A percentile compares a stretch with the other conserved stretches of the same genome.
Conservation (phyloP, 202 grass and related monocot genomes). For the Musa balbisiana region DNA sequence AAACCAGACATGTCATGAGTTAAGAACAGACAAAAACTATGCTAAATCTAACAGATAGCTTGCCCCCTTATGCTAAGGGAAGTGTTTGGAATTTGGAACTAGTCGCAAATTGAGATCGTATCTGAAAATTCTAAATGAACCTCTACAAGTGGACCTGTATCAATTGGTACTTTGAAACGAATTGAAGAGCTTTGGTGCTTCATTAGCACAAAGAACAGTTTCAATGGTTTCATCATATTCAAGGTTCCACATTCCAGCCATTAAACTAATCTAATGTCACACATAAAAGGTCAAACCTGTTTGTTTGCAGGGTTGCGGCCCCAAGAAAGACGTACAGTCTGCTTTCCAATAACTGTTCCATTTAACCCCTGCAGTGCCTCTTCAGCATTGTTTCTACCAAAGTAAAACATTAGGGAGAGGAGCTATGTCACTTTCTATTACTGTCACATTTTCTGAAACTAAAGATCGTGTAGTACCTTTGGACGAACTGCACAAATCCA, state of each 20-base stretch:
- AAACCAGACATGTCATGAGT: neutral
- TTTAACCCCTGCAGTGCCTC: constrained; percentile 69
- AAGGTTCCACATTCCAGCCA: too few relatives aligned
- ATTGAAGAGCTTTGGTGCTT: neutral
- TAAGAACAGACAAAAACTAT: neutral
- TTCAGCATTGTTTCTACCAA: constrained; percentile 61
- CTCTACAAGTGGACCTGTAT: too few relatives aligned
- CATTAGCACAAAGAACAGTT: too few relatives aligned
- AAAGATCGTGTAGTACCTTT: constrained; percentile 40
- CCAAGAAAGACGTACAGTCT: constrained; percentile 70
- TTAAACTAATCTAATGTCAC: neutral
- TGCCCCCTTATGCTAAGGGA: too few relatives aligned
- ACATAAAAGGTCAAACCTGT: constrained; percentile 32
- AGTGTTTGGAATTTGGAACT: too few relatives aligned
- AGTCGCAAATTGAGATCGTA: too few relatives aligned
- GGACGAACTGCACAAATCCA: constrained; percentile 71
- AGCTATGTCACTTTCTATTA: neutral
- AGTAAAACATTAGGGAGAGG: neutral
- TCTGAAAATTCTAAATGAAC: too few relatives aligned
- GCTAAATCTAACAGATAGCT: too few relatives aligned
- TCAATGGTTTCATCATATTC: too few relatives aligned
- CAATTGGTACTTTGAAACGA: neutral
- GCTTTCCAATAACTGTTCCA: constrained; percentile 57
- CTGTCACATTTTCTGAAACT: neutral
- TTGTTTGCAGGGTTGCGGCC: constrained; percentile 70